Evolutionary conservation across 177 flowering plant genomes (phyloP).

Genomic region (Vitis hybrid): DNA sequence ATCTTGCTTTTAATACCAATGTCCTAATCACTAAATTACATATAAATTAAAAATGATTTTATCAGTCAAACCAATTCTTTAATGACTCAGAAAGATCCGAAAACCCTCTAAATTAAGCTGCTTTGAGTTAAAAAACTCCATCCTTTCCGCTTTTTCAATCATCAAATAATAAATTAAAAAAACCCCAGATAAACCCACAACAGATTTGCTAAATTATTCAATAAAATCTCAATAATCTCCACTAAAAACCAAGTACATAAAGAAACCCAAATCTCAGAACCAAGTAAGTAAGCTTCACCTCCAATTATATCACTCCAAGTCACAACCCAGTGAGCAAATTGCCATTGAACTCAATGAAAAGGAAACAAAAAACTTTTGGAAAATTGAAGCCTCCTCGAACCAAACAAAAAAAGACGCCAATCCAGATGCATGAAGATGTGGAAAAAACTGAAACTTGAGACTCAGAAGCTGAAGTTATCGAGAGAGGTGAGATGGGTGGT

Average conservation of each 20-base stretch:
- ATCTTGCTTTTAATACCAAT: conserved; percentile 19
- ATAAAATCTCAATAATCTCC: not conserved
- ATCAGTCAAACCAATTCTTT: conserved; percentile 40
- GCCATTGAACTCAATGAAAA: not conserved
- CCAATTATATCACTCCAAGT: not conserved
- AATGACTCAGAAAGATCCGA: conserved; percentile 23
- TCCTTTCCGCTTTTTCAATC: conserved; percentile 26
- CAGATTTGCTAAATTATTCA: conserved; percentile 20
- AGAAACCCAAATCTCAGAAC: conserved; percentile 13
- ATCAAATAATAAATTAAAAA: conserved; percentile 12
- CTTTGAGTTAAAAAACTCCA: conserved; percentile 19
- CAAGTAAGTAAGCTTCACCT: not conserved
- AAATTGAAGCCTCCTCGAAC: conserved; percentile 17
- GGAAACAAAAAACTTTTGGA: conserved; percentile 1
- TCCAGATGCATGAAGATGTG: conserved; percentile 25
- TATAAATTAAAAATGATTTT: conserved; percentile 7
- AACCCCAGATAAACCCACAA: conserved; percentile 24
- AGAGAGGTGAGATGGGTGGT: conserved; percentile 23
- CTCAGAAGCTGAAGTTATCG: conserved; percentile 10
- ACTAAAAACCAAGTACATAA: not conserved
- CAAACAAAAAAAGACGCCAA: conserved; percentile 14
- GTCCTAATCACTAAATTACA: conserved; percentile 33
- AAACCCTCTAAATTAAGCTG: conserved; percentile 27
- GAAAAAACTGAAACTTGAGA: conserved; percentile 4
- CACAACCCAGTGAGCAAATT: conserved; percentile 6